Evolutionary conservation across 768 basidiomycete species (phyloP), one percentile per base, ranked within the genome.

Genomic region (Cyclocybe aegerita): DNA sequence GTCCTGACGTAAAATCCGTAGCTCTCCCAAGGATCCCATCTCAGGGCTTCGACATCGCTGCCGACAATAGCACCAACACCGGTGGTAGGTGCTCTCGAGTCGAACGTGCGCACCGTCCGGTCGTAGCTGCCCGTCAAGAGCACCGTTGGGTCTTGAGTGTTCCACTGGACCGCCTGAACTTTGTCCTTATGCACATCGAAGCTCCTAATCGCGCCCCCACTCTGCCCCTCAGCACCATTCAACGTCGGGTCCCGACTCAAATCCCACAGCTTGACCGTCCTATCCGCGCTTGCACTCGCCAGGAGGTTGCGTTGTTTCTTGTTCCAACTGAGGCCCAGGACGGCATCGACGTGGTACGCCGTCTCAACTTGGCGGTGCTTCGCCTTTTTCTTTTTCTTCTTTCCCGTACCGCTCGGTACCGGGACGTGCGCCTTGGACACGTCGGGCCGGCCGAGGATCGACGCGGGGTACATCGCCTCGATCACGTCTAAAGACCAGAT

Each of bases 191-290:
- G 92, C 30, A 88, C 76, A 56, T 80, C 75, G 68, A 95, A 98
- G 58, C 88, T 93, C 51, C 92, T 79, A 60, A 98, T 81, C 16
- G 95, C 95, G 11, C 79, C 82, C 52, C 69, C 73, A 51, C 71
- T 63, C 46, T 82, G 73, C 9, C 70, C 77, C 36, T 73, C 77
- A 41, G 60, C 60, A 2, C 68, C 64, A 47, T 63, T 68, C 56
- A 68, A 70, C 9, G 74, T 75, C 4, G 83, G 81, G 46, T 83
- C 79, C 10, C 91, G 78, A 35, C 79, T 86, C 47, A 99, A 76
- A 72, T 99, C 97, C 97, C 96, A 99, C 23, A 99, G 71, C 69
- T 99, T 99, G 54, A 99, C 93, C 0, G 96, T 98, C 46, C 84
- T 80, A 71, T 99, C 97, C 1, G 97, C 96, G 47, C 89, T 92